Conservation (phyloP, 225 moss, liverwort and hornwort genomes). For the Asterella californica region DNA sequence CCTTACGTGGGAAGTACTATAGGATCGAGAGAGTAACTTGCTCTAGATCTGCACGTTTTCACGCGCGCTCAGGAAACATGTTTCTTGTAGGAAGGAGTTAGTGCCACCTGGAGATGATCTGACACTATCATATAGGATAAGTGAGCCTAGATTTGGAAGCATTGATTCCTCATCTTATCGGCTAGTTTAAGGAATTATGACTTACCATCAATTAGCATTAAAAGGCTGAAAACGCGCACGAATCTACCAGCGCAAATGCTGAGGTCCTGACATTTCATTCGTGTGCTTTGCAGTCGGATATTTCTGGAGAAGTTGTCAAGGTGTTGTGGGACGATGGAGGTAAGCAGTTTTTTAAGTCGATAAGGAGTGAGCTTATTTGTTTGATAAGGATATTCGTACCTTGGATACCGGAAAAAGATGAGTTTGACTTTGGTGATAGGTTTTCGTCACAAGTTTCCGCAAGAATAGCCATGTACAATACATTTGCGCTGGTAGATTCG, state of each 20-base stretch:
- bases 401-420: no score
- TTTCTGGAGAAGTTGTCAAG: conserved; percentile 57
- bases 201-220: no score
- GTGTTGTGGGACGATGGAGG: conserved; percentile 63
- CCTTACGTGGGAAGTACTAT: no score
- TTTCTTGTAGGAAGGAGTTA: no score
- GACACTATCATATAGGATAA: no score
- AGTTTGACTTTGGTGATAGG: background rate
- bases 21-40: no score
- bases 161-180: no score
- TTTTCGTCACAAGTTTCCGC: background rate
- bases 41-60: no score
- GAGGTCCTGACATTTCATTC: background rate
- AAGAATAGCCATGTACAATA: background rate
- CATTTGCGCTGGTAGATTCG: background rate
- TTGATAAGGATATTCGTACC: background rate
- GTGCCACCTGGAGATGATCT: no score
- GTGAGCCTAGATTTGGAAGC: no score
- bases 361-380: background rate
- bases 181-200: no score
- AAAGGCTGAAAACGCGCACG: background rate
- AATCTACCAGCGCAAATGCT: background rate
- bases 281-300: conserved; percentile 37
- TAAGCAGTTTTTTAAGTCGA: conserved; percentile 4
- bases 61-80: no score